These are phyloP conservation scores for Trichosporon sp. DNA, from an alignment of 1,284 basidiomycete species.

Conservation along the genomic window DNA sequence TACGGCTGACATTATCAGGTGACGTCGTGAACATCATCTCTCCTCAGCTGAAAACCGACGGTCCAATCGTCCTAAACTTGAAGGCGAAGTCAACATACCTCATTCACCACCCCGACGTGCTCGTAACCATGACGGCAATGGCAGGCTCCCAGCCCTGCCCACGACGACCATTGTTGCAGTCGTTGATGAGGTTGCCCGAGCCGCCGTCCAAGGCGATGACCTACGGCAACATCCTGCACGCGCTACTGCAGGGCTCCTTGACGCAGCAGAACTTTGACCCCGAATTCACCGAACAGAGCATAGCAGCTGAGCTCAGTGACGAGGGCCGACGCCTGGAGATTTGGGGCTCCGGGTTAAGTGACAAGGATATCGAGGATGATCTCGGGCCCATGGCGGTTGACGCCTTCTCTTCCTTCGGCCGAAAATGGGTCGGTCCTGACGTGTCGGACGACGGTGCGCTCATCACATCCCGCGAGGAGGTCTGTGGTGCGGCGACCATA, in stretches of 20 bases:
- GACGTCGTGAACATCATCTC: slow-evolving; percentile 75
- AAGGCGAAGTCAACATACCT: slow-evolving; percentile 57
- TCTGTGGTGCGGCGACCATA: slow-evolving; percentile 64
- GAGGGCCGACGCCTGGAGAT: slow-evolving; percentile 51
- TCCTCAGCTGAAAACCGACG: slow-evolving; percentile 43
- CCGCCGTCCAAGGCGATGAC: slow-evolving; percentile 61
- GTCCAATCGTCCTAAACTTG: slow-evolving; percentile 44
- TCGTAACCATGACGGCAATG: slow-evolving; percentile 83
- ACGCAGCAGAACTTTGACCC: slow-evolving; percentile 44
- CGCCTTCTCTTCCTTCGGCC: slow-evolving; percentile 50
- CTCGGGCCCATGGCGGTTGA: slow-evolving; percentile 47
- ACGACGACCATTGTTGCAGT: slow-evolving; percentile 75
- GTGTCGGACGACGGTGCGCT: slow-evolving; percentile 23
- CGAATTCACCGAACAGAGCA: slow-evolving; percentile 38
- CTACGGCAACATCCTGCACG: slow-evolving; percentile 88
- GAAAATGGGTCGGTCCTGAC: slow-evolving; percentile 48
- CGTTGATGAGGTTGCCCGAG: slow-evolving; percentile 63
- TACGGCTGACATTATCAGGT: slow-evolving; percentile 57
- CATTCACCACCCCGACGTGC: slow-evolving; percentile 84
- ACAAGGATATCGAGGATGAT: slow-evolving; percentile 52
- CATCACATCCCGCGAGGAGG: slow-evolving; percentile 37
- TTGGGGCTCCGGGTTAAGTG: slow-evolving; percentile 53
- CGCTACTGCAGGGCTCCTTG: slow-evolving; percentile 80
- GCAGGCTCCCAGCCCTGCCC: slow-evolving; percentile 78
- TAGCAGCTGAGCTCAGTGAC: slow-evolving; percentile 46